These are phyloP conservation scores for Zygotorulaspora chibaensis DNA, from an alignment of 805 yeast genomes.

Conservation along the genomic window DNA sequence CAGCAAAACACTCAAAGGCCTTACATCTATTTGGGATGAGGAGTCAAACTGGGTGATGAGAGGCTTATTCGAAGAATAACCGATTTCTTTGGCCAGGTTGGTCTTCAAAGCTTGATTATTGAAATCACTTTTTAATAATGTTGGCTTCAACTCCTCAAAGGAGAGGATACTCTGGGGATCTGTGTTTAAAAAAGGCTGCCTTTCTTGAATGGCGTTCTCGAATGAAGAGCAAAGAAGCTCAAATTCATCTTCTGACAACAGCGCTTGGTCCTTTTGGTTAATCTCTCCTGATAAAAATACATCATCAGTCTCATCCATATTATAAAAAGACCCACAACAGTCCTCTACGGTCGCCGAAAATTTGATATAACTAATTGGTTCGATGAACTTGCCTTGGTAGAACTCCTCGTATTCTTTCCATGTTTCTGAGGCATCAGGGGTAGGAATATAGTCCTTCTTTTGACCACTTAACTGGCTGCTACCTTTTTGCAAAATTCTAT, in stretches of 20 bases:
- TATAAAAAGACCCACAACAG: constrained; percentile 77
- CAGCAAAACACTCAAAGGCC: constrained; percentile 47
- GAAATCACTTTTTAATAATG: constrained; percentile 41
- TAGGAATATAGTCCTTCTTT: constrained; percentile 72
- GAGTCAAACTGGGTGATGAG: constrained; percentile 54
- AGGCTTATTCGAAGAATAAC: constrained; percentile 40
- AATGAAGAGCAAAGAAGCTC: constrained; percentile 70
- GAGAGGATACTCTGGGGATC: constrained; percentile 75
- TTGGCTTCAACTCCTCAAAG: constrained; percentile 61
- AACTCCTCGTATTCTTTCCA: constrained; percentile 76
- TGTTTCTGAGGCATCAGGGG: constrained; percentile 85
- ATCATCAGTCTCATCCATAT: constrained; percentile 87
- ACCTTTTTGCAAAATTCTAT: constrained; percentile 75
- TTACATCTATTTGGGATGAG: constrained; percentile 34
- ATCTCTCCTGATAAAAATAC: constrained; percentile 50
- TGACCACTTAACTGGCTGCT: constrained; percentile 33
- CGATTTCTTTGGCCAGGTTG: constrained; percentile 51
- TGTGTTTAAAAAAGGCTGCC: constrained; percentile 83
- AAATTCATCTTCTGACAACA: constrained; percentile 77
- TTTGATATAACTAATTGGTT: constrained; percentile 78
- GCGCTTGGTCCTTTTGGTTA: constrained; percentile 26
- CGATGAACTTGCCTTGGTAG: constrained; percentile 61
- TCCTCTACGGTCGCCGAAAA: constrained; percentile 96
- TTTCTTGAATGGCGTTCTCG: constrained; percentile 69
- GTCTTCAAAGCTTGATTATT: constrained; percentile 52